Percentiles rank a stretch among this genome's conserved stretches.
These are phyloP conservation scores for Colletotrichum coccodes DNA, from an alignment of 2,329 filamentous ascomycete species.

Conservation along the genomic window DNA sequence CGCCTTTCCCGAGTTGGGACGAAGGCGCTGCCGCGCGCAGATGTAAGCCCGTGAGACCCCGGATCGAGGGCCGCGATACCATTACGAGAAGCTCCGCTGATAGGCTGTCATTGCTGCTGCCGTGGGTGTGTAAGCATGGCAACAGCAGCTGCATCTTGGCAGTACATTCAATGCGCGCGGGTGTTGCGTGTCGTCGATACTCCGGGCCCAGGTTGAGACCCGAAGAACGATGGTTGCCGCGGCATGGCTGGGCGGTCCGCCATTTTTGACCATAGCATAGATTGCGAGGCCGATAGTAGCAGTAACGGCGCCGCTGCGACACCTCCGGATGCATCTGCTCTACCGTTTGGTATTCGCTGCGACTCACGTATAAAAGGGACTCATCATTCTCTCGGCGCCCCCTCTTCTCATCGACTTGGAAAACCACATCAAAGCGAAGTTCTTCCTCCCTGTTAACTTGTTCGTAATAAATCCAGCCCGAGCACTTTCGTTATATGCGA, in stretches of 20 bases:
- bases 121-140: not conserved
- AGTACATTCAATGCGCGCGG: not conserved
- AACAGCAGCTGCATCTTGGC: not conserved
- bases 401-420: too few relatives aligned
- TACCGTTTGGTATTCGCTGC: too few relatives aligned
- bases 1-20: slow-evolving; percentile 4
- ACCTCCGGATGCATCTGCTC: too few relatives aligned
- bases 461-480: not conserved
- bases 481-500: not conserved
- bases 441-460: not conserved
- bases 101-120: not conserved
- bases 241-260: too few relatives aligned
- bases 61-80: not conserved
- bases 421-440: not conserved
- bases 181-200: not conserved
- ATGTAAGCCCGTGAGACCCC: not conserved
- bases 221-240: too few relatives aligned
- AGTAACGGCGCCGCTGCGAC: too few relatives aligned
- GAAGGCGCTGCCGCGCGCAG: not conserved
- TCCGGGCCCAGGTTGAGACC: too few relatives aligned
- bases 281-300: too few relatives aligned
- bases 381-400: too few relatives aligned
- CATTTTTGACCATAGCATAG: too few relatives aligned
- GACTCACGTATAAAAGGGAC: too few relatives aligned
- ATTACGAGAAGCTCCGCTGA: not conserved